These are phyloP conservation scores for Lichtheimia hyalospora DNA, from an alignment of 371 early-diverging fungal genomes.

Conservation along the genomic window DNA sequence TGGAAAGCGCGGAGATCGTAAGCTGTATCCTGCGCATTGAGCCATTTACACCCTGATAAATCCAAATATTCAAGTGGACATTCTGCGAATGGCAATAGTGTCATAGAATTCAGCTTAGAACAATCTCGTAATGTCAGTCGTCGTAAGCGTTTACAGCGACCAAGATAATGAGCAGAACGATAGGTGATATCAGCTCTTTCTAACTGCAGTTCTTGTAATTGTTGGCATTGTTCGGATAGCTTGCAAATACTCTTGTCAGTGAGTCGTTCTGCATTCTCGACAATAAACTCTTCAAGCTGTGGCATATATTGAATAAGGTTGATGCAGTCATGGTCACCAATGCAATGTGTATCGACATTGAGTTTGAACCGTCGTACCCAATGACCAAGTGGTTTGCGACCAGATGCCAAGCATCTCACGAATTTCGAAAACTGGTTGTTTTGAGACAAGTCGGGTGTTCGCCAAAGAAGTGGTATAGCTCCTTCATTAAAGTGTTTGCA, in stretches of 20 bases:
- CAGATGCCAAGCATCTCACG: conserved; percentile 5
- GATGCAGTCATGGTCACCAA: conserved; percentile 27
- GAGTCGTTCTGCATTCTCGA: conserved; percentile 24
- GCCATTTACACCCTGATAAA: conserved; percentile 41
- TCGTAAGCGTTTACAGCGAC: conserved; percentile 13
- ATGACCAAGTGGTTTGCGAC: conserved; percentile 7
- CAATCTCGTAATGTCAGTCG: conserved; percentile 31
- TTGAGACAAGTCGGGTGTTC: conserved; percentile 10
- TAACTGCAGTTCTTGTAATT: conserved; percentile 29
- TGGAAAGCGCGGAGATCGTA: conserved; percentile 29
- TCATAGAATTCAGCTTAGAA: conserved; percentile 20
- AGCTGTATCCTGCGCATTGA: conserved; percentile 42
- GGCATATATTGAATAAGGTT: conserved; percentile 21
- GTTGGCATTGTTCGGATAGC: conserved; percentile 23
- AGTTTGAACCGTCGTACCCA: conserved; percentile 16
- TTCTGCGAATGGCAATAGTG: conserved; percentile 35
- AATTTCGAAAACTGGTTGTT: conserved; percentile 6
- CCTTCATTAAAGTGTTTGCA: conserved; percentile 18
- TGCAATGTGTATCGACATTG: neutral
- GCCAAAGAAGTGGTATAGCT: conserved; percentile 21
- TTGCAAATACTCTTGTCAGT: conserved; percentile 37
- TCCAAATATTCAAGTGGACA: conserved; percentile 36
- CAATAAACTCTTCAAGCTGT: conserved; percentile 33
- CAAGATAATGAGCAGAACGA: conserved; percentile 39
- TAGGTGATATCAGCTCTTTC: conserved; percentile 28